Conservation (phyloP, 345 rosid genomes). For the Arabidopsis thaliana region TAIR10.1 NC_003070.9:9482501-9483000, state of each 20-base stretch:
- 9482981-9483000: not conserved
- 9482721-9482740: not conserved
- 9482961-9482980: too few relatives aligned
- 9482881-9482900: conserved; percentile 24
- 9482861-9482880: conserved; percentile 5
- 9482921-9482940: not conserved
- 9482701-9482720: conserved; percentile 21
- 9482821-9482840: conserved; percentile 20
- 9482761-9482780: not conserved
- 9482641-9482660: not conserved
- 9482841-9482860: conserved; percentile 22
- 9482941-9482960: not conserved
- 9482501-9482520: not conserved
- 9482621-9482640: conserved; percentile 12
- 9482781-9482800: not conserved
- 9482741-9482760: conserved; percentile 35
- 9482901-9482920: not conserved
- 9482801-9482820: conserved; percentile 27
- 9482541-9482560: conserved; percentile 16
- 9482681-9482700: conserved; percentile 25
- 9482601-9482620: not conserved
- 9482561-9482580: conserved; percentile 39
- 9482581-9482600: not conserved
- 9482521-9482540: conserved; percentile 1
- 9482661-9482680: conserved; percentile 13